A percentile compares a stretch with the other conserved stretches of the same genome.
Conservation (phyloP, 805 yeast genomes). For the Pichia rugopelliculosa region DNA sequence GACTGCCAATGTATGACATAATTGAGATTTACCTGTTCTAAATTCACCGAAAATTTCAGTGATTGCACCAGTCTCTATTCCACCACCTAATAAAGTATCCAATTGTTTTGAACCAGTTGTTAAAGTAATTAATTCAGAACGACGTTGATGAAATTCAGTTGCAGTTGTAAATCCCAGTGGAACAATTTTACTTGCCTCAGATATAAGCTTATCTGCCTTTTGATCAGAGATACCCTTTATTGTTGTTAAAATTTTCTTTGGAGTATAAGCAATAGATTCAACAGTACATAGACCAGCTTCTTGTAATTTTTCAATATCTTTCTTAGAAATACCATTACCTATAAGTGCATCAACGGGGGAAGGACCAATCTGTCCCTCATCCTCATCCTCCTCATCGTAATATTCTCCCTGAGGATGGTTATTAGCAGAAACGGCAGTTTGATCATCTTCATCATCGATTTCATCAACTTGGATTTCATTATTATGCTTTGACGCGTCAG, state of each 20-base stretch:
- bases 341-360: slow-evolving; percentile 45
- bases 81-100: slow-evolving; percentile 92
- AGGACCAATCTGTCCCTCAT: slow-evolving; percentile 41
- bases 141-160: slow-evolving; percentile 81
- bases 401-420: neutral
- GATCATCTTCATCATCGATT: neutral
- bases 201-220: slow-evolving; percentile 78
- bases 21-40: slow-evolving; percentile 94
- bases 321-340: slow-evolving; percentile 79
- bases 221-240: slow-evolving; percentile 94
- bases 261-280: slow-evolving; percentile 89
- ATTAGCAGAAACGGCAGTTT: neutral
- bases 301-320: slow-evolving; percentile 71
- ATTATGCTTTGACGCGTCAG: slow-evolving; percentile 7
- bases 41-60: slow-evolving; percentile 97
- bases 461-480: slow-evolving; percentile 3
- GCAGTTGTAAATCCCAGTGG: slow-evolving; percentile 98
- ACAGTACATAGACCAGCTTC: slow-evolving; percentile 86
- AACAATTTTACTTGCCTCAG: slow-evolving; percentile 78
- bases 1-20: slow-evolving; percentile 94
- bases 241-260: slow-evolving; percentile 65
- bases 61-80: slow-evolving; percentile 93
- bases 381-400: slow-evolving; percentile 42
- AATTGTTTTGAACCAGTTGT: slow-evolving; percentile 94
- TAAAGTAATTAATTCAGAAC: slow-evolving; percentile 84